Conservation (phyloP, 2,329 filamentous ascomycete genomes). For the Colletotrichum sp. region DNA sequence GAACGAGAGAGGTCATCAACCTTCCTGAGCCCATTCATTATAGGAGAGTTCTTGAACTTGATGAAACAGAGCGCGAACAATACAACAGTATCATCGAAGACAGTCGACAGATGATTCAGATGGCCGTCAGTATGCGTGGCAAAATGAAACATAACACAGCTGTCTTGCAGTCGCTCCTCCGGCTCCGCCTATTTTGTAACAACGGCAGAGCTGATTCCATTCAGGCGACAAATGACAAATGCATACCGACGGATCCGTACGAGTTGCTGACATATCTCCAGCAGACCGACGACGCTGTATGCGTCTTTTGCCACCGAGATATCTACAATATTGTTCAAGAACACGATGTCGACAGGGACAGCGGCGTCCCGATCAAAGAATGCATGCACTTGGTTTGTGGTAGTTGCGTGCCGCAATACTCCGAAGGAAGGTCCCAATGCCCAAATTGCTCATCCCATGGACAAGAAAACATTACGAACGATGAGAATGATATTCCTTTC, state of each 20-base stretch:
- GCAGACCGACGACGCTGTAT: neutral
- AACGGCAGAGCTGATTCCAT: accelerated
- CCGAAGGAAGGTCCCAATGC: too few species aligned
- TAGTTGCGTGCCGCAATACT: neutral
- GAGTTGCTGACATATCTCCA: neutral
- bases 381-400: neutral
- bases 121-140: neutral
- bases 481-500: too few species aligned
- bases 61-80: neutral
- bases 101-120: neutral
- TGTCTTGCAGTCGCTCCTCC: neutral
- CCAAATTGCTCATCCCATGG: too few species aligned
- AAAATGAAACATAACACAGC: neutral
- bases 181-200: neutral
- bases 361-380: neutral
- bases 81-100: accelerated
- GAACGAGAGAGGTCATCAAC: neutral
- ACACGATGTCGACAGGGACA: neutral
- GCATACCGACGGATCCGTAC: neutral
- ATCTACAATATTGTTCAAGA: neutral
- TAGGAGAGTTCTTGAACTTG: neutral
- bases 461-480: too few species aligned
- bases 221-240: neutral
- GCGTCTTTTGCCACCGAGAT: neutral
- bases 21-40: neutral